Percentiles rank a stretch among this genome's conserved stretches.
Evolutionary conservation across 2,329 filamentous ascomycete genomes (phyloP).

Genomic region (Daldinia sp.): DNA sequence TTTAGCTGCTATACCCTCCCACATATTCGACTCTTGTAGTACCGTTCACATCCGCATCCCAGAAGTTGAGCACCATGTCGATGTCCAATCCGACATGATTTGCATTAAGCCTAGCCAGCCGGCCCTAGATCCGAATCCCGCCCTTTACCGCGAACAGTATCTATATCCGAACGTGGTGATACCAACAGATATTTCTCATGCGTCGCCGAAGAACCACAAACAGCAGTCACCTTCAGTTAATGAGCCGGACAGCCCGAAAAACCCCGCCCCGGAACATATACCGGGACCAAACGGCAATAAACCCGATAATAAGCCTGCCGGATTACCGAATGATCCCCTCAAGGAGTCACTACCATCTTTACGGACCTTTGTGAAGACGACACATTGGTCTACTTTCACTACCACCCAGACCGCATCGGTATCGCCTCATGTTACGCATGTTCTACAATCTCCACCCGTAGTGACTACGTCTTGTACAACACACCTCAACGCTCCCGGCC

Average conservation of each 20-base stretch:
- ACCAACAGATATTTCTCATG: conserved; percentile 10
- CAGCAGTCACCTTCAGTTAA: neutral
- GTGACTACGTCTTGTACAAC: conserved; percentile 10
- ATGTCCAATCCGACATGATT: conserved; percentile 38
- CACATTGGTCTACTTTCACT: conserved; percentile 1
- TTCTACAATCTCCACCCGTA: neutral
- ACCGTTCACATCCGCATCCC: conserved; percentile 41
- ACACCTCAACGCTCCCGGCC: neutral
- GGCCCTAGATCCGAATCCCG: neutral
- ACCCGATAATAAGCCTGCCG: neutral
- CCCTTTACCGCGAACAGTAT: conserved; percentile 20
- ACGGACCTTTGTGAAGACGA: conserved; percentile 15
- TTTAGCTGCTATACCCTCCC: conserved; percentile 33
- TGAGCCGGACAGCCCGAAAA: neutral
- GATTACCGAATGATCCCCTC: neutral
- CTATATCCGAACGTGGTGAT: conserved; percentile 3
- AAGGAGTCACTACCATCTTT: neutral
- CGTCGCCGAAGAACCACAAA: conserved; percentile 12
- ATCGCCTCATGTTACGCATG: neutral
- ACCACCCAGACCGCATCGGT: conserved; percentile 4
- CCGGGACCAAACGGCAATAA: neutral
- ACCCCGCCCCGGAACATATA: neutral
- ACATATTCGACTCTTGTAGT: conserved; percentile 38
- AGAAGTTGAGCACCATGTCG: conserved; percentile 32
- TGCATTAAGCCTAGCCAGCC: conserved; percentile 40